Evolutionary conservation across 768 basidiomycete species (phyloP).

Genomic region (Hortiboletus campestris): DNA sequence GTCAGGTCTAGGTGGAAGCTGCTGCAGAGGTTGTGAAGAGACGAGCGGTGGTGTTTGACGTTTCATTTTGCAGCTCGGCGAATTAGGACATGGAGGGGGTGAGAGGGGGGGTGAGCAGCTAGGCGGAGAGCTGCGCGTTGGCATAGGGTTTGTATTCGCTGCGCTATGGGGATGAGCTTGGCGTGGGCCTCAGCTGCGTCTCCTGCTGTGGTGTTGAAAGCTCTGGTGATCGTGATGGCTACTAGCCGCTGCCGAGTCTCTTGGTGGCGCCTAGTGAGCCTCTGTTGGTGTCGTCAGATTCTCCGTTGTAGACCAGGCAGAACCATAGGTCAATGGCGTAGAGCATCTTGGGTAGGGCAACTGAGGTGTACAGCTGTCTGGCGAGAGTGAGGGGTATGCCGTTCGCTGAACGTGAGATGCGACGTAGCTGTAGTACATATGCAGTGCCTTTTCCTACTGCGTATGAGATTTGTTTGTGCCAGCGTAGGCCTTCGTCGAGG

Average conservation of each 20-base stretch:
- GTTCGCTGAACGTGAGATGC: neutral
- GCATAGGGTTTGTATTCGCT: neutral
- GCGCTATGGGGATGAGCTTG: neutral
- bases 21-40: neutral
- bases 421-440: neutral
- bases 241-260: fast-evolving
- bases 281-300: neutral
- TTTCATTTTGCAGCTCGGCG: neutral
- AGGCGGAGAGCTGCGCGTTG: neutral
- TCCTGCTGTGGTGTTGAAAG: neutral
- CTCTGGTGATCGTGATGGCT: neutral
- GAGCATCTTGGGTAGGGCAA: neutral
- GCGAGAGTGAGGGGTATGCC: neutral
- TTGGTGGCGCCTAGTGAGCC: neutral
- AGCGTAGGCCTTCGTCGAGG: neutral
- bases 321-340: neutral
- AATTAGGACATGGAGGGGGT: neutral
- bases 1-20: neutral
- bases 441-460: neutral
- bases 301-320: neutral
- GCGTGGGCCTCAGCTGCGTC: neutral
- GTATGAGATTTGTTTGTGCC: neutral
- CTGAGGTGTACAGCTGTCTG: neutral
- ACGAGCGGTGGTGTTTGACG: neutral
- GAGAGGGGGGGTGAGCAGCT: neutral